Conservation (phyloP, 257 asterid species). For the Plantago ovata region DNA sequence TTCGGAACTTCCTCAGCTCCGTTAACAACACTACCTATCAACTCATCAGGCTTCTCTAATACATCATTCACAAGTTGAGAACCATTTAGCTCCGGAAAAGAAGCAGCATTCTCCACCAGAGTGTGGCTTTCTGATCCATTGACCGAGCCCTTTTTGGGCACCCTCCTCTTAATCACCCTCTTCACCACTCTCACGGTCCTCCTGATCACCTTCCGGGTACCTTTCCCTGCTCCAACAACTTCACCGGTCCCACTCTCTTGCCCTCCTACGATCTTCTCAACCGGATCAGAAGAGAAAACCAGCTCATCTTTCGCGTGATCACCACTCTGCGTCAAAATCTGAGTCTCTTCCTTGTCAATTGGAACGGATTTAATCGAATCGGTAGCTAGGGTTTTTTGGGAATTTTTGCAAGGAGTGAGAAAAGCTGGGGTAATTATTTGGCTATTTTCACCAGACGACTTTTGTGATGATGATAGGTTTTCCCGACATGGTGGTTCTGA, state of each 20-base stretch:
- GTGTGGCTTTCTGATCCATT: constrained; percentile 18
- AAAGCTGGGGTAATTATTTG: background rate
- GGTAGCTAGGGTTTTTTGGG: constrained; percentile 21
- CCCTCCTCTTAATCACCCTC: constrained; percentile 60
- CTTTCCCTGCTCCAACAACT: constrained; percentile 27
- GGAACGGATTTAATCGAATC: constrained; percentile 6
- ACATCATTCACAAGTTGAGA: background rate
- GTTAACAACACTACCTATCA: constrained; percentile 11
- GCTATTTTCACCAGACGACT: background rate
- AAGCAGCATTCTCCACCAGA: constrained; percentile 14
- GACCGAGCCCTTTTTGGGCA: constrained; percentile 39
- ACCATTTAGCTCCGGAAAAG: constrained; percentile 15
- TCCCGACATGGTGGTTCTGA: background rate
- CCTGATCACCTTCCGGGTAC: constrained; percentile 44
- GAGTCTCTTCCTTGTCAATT: background rate
- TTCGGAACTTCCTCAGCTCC: constrained; percentile 10
- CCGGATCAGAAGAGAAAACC: constrained; percentile 3
- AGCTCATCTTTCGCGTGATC: background rate
- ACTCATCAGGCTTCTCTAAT: constrained; percentile 18
- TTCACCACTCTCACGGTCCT: constrained; percentile 50
- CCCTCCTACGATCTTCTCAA: constrained; percentile 3
- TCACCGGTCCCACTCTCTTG: constrained; percentile 22
- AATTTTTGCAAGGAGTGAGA: constrained; percentile 13
- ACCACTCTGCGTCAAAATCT: constrained; percentile 3
- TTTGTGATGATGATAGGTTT: constrained; percentile 8